These are phyloP conservation scores for Dicorynia guianensis DNA, from an alignment of 306 rosid genomes.

Conservation along the genomic window DNA sequence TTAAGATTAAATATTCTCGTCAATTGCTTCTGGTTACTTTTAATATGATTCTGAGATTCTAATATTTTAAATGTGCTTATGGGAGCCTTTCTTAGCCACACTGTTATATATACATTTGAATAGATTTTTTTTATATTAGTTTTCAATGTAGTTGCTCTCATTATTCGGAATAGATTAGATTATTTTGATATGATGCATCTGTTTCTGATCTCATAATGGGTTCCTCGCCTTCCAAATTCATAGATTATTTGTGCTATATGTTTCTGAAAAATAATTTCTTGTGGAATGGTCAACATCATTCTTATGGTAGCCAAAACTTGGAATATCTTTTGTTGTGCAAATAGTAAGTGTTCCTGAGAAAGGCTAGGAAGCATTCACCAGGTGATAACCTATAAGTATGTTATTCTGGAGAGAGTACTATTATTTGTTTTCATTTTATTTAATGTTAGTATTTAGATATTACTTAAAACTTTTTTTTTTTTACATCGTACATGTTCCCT, in stretches of 20 bases:
- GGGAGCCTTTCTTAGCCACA: conserved; percentile 2
- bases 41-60: conserved; percentile 10
- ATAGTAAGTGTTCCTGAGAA: conserved; percentile 97
- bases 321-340: conserved; percentile 65
- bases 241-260: too few species aligned
- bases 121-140: too few species aligned
- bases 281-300: conserved; percentile 30
- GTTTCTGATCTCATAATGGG: too few species aligned
- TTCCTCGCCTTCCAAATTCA: too few species aligned
- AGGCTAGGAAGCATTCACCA: conserved; percentile 94
- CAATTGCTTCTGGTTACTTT: conserved; percentile 4
- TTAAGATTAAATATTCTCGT: background rate
- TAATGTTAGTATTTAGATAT: too few species aligned
- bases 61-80: background rate
- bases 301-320: conserved; percentile 41
- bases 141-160: too few species aligned
- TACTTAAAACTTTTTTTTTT: too few species aligned
- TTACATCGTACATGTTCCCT: conserved; percentile 28
- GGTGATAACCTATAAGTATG: conserved; percentile 96
- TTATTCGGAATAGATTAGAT: too few species aligned
- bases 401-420: conserved; percentile 34
- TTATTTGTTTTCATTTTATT: conserved; percentile 12
- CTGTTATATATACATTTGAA: background rate
- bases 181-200: too few species aligned
- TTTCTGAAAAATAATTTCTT: background rate